These are phyloP conservation scores for Quercus suber DNA, from an alignment of 306 rosid genomes.

Conservation along the genomic window DNA sequence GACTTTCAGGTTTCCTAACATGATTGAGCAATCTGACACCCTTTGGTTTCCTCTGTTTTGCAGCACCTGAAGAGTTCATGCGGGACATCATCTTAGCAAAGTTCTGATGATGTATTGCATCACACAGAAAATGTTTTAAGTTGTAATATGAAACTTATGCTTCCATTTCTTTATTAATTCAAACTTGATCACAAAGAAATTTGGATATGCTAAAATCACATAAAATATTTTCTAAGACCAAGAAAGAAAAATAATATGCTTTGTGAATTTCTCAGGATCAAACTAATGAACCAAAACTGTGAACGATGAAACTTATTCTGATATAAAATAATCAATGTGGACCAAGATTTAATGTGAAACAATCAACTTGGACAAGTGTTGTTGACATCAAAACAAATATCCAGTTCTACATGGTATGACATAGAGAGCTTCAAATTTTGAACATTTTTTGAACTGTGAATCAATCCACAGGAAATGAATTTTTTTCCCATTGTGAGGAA, in stretches of 20 bases:
- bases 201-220: not conserved
- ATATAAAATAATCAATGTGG: not conserved
- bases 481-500: no score
- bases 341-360: no score
- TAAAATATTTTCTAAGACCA: not conserved
- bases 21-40: not conserved
- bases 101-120: constrained; percentile 32
- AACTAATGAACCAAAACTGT: not conserved
- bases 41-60: constrained; percentile 14
- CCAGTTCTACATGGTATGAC: no score
- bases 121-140: not conserved
- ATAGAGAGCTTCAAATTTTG: no score
- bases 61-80: constrained; percentile 50
- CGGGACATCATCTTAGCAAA: constrained; percentile 35
- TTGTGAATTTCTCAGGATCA: no score
- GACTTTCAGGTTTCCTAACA: not conserved
- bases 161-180: not conserved
- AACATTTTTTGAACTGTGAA: no score
- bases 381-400: no score
- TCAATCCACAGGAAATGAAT: no score
- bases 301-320: not conserved
- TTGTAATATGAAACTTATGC: not conserved
- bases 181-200: not conserved
- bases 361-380: no score
- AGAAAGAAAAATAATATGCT: no score